These are phyloP conservation scores for Adansonia gregorii DNA, from an alignment of 441 rosid genomes.

Conservation along the genomic window DNA sequence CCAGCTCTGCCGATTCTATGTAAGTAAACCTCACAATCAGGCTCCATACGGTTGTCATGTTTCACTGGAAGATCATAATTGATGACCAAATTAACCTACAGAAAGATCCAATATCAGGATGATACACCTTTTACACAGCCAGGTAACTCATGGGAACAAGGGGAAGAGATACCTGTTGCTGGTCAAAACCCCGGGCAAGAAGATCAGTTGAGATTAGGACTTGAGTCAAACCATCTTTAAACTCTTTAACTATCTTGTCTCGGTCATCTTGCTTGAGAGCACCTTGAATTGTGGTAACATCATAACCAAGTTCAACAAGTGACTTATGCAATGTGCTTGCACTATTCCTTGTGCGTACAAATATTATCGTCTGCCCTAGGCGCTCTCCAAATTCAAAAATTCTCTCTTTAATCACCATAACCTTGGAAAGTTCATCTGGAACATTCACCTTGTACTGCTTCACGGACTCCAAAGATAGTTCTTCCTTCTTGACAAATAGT, in stretches of 20 bases:
- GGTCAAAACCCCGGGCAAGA: slow-evolving; percentile 95
- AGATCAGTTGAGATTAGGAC: slow-evolving; percentile 92
- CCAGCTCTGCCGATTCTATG: slow-evolving; percentile 99
- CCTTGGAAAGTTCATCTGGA: slow-evolving; percentile 72
- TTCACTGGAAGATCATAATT: slow-evolving; percentile 84
- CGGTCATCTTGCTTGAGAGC: slow-evolving; percentile 63
- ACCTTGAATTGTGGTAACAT: slow-evolving; percentile 86
- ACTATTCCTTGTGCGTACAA: slow-evolving; percentile 64
- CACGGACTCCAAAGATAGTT: slow-evolving; percentile 75
- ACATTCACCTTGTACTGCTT: slow-evolving; percentile 92
- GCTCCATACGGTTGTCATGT: slow-evolving; percentile 53
- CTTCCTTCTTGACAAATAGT: slow-evolving; percentile 87
- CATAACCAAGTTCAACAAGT: slow-evolving; percentile 72
- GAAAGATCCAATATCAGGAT: slow-evolving; percentile 20
- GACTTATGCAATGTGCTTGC: slow-evolving; percentile 66
- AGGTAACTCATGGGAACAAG: not conserved
- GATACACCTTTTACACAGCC: not conserved
- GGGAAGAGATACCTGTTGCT: slow-evolving; percentile 60
- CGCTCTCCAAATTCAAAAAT: slow-evolving; percentile 83
- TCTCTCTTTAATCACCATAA: slow-evolving; percentile 73
- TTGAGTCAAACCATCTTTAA: slow-evolving; percentile 85
- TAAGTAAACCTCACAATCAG: slow-evolving; percentile 88
- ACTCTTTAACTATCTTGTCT: slow-evolving; percentile 85
- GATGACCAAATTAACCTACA: slow-evolving; percentile 86
- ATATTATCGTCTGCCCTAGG: slow-evolving; percentile 88